A percentile compares a stretch with the other conserved stretches of the same genome.
Conservation (phyloP, 306 rosid genomes). For the Luffa acutangula region DNA sequence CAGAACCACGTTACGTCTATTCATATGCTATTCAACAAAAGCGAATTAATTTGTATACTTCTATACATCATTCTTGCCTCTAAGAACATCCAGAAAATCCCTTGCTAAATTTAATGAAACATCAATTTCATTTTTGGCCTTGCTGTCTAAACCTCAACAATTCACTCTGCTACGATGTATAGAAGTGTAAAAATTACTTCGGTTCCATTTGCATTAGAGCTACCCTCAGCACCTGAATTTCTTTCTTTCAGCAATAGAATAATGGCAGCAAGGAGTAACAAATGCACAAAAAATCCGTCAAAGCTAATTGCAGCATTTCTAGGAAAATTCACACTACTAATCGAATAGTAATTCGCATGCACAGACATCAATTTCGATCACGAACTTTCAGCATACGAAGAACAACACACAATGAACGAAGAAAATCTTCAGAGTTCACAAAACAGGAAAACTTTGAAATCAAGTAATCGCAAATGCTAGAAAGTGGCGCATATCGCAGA, state of each 20-base stretch:
- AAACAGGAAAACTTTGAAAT: not conserved
- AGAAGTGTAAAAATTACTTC: not conserved
- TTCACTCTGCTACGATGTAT: not conserved
- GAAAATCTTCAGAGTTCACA: not conserved
- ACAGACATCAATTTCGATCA: not conserved
- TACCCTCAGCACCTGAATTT: not conserved
- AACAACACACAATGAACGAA: not conserved
- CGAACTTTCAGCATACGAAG: not conserved
- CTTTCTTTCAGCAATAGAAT: not conserved
- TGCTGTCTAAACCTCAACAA: not conserved
- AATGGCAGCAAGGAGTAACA: not conserved
- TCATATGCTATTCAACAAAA: not conserved
- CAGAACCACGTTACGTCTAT: not conserved
- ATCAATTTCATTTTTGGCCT: not conserved
- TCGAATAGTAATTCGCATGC: not conserved
- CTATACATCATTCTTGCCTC: not conserved
- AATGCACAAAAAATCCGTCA: not conserved
- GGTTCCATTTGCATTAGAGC: not conserved
- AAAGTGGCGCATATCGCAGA: not conserved
- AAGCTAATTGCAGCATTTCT: not conserved
- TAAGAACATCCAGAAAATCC: not conserved
- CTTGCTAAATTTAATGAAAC: not conserved
- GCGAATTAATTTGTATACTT: not conserved
- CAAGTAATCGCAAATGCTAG: slow-evolving; percentile 3
- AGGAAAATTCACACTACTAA: not conserved